Evolutionary conservation across 2,329 filamentous ascomycete genomes (phyloP).

Genomic region (Penicillium sp.): DNA sequence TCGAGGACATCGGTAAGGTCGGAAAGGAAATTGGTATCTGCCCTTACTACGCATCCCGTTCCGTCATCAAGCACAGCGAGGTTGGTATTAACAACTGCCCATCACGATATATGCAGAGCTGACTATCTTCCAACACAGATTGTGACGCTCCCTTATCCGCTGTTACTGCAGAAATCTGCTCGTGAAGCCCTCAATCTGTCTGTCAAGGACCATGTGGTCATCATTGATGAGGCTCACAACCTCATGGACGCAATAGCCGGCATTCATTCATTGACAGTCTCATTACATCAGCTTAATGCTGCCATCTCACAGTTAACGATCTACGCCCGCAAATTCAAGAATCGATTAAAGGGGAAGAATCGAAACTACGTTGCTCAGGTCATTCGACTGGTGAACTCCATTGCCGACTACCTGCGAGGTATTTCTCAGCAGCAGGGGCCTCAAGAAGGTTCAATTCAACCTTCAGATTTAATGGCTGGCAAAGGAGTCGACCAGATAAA

Average conservation of each 20-base stretch:
- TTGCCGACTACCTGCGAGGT: conserved; percentile 63
- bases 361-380: conserved; percentile 86
- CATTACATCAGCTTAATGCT: conserved; percentile 65
- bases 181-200: conserved; percentile 83
- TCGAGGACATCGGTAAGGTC: conserved; percentile 78
- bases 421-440: conserved; percentile 41
- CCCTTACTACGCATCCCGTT: conserved; percentile 91
- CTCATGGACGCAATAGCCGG: conserved; percentile 90
- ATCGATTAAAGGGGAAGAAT: conserved; percentile 83
- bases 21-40: conserved; percentile 78
- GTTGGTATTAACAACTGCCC: conserved; percentile 32
- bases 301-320: conserved; percentile 70
- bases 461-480: conserved; percentile 67
- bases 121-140: conserved; percentile 49
- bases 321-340: conserved; percentile 84
- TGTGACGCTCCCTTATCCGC: conserved; percentile 84
- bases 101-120: not conserved
- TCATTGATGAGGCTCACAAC: conserved; percentile 97
- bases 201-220: conserved; percentile 81
- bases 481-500: conserved; percentile 96
- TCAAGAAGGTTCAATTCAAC: conserved; percentile 63
- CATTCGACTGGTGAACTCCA: conserved; percentile 73
- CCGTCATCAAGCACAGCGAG: conserved; percentile 75
- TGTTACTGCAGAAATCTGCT: conserved; percentile 80
- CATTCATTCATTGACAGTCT: conserved; percentile 76